phyloP scores from a whole-genome alignment of 768 basidiomycete genomes.

The Rossbeevera mucosa region DNA sequence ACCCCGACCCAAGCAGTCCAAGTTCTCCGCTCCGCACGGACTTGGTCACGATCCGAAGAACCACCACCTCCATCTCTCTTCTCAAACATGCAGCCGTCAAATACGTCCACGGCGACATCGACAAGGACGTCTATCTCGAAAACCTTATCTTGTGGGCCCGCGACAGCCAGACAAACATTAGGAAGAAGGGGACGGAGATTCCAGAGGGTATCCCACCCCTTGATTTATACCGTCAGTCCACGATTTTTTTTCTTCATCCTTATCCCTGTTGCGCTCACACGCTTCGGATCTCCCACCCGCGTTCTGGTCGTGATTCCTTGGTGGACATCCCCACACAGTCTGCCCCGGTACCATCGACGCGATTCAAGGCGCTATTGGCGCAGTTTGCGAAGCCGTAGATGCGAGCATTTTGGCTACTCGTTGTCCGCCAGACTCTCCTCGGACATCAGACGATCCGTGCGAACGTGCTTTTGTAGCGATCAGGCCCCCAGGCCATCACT shows the following conservation, averaged over 20 bases:
- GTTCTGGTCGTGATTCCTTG: neutral
- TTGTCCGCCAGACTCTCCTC: slow-evolving; percentile 10
- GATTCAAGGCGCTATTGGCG: slow-evolving; percentile 76
- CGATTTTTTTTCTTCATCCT: neutral
- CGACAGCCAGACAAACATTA: slow-evolving; percentile 60
- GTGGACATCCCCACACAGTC: slow-evolving; percentile 41
- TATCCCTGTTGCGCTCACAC: neutral
- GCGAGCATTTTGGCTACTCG: slow-evolving; percentile 38
- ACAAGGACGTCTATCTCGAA: slow-evolving; percentile 62
- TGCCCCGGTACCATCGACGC: slow-evolving; percentile 72
- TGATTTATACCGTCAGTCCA: slow-evolving; percentile 71
- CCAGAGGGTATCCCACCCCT: slow-evolving; percentile 67
- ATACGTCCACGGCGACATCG: slow-evolving; percentile 68
- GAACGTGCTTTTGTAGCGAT: slow-evolving; percentile 74
- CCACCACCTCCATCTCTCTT: slow-evolving; percentile 50
- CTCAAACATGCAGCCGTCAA: slow-evolving; percentile 61
- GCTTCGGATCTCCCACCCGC: neutral
- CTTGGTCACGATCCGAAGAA: slow-evolving; percentile 47
- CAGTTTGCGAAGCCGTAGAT: slow-evolving; percentile 88
- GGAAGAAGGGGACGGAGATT: slow-evolving; percentile 65
- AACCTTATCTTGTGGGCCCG: slow-evolving; percentile 56
- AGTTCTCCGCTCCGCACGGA: slow-evolving; percentile 14
- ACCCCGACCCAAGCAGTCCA: neutral
- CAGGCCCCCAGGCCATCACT: slow-evolving; percentile 92
- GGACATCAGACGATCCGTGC: slow-evolving; percentile 10